A percentile compares a stretch with the other conserved stretches of the same genome.
These are phyloP conservation scores for Austropuccinia psidii DNA, from an alignment of 1,284 basidiomycete genomes.

Conservation along the genomic window DNA sequence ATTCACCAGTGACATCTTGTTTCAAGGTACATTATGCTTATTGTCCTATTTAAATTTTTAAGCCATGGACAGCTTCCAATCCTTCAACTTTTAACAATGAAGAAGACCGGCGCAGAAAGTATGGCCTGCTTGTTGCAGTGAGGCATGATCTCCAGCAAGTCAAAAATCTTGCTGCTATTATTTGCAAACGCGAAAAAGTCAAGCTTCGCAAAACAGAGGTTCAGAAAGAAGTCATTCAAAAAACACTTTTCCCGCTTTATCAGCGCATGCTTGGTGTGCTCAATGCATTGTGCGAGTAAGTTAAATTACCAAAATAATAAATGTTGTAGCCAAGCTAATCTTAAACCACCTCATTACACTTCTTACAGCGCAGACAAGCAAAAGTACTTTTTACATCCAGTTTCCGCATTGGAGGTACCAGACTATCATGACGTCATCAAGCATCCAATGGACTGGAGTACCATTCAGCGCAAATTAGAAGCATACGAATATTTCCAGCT, in stretches of 20 bases:
- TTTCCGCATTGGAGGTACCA: slow-evolving; percentile 69
- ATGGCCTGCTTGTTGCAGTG: slow-evolving; percentile 70
- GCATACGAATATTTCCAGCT: slow-evolving; percentile 68
- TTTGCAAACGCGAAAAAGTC: slow-evolving; percentile 70
- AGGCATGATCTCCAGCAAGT: slow-evolving; percentile 70
- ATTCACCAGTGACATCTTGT: not conserved
- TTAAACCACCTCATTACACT: not conserved
- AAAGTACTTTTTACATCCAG: slow-evolving; percentile 70
- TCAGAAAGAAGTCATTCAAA: slow-evolving; percentile 61
- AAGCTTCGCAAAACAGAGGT: slow-evolving; percentile 69
- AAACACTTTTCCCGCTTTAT: slow-evolving; percentile 62
- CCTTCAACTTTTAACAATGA: slow-evolving; percentile 63
- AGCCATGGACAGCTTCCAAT: slow-evolving; percentile 83
- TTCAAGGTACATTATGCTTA: not conserved
- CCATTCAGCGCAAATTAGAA: slow-evolving; percentile 71
- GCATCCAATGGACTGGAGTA: slow-evolving; percentile 79
- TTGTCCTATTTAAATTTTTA: not conserved
- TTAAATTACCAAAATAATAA: slow-evolving; percentile 42
- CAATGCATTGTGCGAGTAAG: slow-evolving; percentile 62
- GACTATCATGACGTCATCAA: slow-evolving; percentile 86
- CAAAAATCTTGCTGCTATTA: slow-evolving; percentile 62
- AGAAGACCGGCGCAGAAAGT: slow-evolving; percentile 72
- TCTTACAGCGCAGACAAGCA: slow-evolving; percentile 62
- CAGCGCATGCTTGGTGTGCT: slow-evolving; percentile 59
- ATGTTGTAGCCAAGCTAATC: slow-evolving; percentile 15